Base-by-base conservation (phyloP, 306 rosid genomes). In the Betula pendula region DNA sequence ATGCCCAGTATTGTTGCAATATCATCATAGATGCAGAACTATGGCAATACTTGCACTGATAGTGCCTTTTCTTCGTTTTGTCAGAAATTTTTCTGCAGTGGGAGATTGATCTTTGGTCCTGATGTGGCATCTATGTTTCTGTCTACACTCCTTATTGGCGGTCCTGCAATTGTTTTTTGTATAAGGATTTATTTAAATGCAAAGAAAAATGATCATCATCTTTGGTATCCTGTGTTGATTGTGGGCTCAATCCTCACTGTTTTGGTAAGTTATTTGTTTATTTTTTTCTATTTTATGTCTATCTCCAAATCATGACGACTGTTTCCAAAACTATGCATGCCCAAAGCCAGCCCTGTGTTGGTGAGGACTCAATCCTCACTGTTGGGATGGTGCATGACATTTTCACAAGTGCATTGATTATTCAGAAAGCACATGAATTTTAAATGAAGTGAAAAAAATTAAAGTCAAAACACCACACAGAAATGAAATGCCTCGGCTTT, bases 21-120 rank as follows among this genome's bases (percentile, higher is more conserved):
- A 45, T 79, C 48, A 65, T 42, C 75, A 7, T 70, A 75, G 50
- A 60, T 70, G 55, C 24, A 45, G 77, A 40, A 47, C 29, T 42
- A 35, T 75, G 62, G 22, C 70, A 66, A 66, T 70, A 38, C 62
- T 66, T 68, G 16, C 51, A 76, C 83, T 83, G 63, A 87, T 84
- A 79, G 80, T 27, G 8, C 25, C 63, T 84, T 82, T 77, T 15
- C 65, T 77, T 83, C 42, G 27, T 59, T 74, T 62, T 84, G 15
- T 50, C 92, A 95, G 99, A 92, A 81, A 76, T 95, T 95, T 81
- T 75, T 85, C 74, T 95, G 93, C 76, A 88, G 96, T 7, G 99
- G 99, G 77, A 92, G 99, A 86, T 82, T 95, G 62, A 85, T 95
- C 71, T 95, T 95, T 69, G 99, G 99, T 71, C 99, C 99, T 8